Conservation (phyloP, 129 eudicot species). For the Escallonia herrerae region DNA sequence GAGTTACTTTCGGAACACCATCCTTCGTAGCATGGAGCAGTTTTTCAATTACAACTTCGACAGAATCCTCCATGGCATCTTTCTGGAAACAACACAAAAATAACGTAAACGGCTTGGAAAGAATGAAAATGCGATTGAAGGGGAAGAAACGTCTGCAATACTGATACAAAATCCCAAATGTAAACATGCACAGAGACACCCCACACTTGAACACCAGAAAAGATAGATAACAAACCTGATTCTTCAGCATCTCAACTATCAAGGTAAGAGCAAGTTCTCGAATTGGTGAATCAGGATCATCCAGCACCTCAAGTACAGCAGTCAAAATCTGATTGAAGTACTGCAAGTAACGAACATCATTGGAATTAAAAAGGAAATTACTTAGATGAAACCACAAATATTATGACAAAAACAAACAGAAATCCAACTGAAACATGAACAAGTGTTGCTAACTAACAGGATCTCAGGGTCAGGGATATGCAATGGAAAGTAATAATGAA, state of each 20-base stretch:
- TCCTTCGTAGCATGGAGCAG: constrained; percentile 81
- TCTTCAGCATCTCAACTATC: constrained; percentile 82
- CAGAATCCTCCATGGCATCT: constrained; percentile 88
- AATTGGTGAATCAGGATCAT: constrained; percentile 69
- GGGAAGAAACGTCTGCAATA: not conserved
- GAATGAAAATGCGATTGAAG: constrained; percentile 5
- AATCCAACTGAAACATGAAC: too few species aligned
- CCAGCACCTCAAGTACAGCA: constrained; percentile 76
- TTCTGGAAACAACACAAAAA: constrained; percentile 36
- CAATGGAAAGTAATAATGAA: too few species aligned
- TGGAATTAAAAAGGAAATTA: too few species aligned
- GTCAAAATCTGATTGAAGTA: constrained; percentile 94
- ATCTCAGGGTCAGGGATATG: too few species aligned
- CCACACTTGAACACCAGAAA: not conserved
- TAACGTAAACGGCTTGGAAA: not conserved
- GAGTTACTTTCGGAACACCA: constrained; percentile 54
- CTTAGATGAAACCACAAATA: too few species aligned
- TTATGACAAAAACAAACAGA: too few species aligned
- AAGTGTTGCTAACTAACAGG: too few species aligned
- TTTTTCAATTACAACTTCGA: constrained; percentile 87
- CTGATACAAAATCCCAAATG: not conserved
- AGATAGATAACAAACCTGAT: constrained; percentile 49
- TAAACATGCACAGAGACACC: not conserved
- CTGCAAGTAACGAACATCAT: constrained; percentile 32
- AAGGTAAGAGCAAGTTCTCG: constrained; percentile 69